A percentile compares a stretch with the other conserved stretches of the same genome.
phyloP scores from a whole-genome alignment of 768 basidiomycete species.

The Suillus fuscotomentosus region DNA sequence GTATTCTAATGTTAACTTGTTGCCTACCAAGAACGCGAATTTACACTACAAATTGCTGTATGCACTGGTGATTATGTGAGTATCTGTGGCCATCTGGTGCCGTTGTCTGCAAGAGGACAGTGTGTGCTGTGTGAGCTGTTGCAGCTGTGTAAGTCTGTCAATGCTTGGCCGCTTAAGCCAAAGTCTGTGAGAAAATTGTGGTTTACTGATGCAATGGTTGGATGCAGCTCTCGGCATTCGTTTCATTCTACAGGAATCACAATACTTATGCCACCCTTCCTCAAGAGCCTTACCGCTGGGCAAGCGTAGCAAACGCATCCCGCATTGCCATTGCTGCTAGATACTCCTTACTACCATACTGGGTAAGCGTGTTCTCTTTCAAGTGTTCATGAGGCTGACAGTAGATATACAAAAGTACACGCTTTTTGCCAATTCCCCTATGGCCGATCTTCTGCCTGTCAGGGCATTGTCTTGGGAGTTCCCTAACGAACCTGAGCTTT shows the following conservation, averaged over 20 bases:
- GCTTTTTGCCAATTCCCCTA: conserved; percentile 68
- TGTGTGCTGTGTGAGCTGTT: too few species aligned
- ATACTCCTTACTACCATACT: conserved; percentile 75
- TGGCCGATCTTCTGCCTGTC: conserved; percentile 64
- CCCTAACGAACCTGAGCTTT: conserved; percentile 64
- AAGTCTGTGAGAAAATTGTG: too few species aligned
- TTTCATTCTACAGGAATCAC: conserved; percentile 83
- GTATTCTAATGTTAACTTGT: too few species aligned
- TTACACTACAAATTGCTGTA: too few species aligned
- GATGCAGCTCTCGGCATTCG: conserved; percentile 85
- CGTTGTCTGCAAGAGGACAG: too few species aligned
- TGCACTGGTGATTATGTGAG: too few species aligned
- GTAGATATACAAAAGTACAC: conserved; percentile 51
- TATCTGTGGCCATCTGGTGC: too few species aligned
- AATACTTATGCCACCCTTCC: conserved; percentile 60
- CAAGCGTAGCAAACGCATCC: conserved; percentile 72
- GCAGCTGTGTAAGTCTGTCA: too few species aligned
- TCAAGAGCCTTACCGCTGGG: conserved; percentile 85
- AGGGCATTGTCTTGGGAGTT: conserved; percentile 80
- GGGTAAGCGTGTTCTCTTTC: conserved; percentile 44
- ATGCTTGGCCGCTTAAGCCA: too few species aligned
- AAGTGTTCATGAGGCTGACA: not conserved
- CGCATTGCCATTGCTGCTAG: conserved; percentile 68
- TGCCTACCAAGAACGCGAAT: too few species aligned
- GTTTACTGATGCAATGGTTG: conserved; percentile 44